Percentiles rank a stretch among this genome's conserved stretches.
Conservation (phyloP, 805 yeast genomes). For the Pichia nakasei region DNA sequence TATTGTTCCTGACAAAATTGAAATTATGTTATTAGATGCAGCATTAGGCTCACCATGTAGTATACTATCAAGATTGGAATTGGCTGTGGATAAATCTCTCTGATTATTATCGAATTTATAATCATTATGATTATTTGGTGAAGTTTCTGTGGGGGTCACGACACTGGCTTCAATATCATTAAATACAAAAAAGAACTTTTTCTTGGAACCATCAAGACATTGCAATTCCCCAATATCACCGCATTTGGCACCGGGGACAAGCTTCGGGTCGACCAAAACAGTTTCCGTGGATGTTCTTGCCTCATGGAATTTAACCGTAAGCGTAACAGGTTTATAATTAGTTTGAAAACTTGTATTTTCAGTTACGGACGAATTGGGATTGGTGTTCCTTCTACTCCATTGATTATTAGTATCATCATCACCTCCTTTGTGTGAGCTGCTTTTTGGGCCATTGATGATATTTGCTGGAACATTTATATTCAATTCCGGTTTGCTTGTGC, state of each 20-base stretch:
- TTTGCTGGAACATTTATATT: neutral
- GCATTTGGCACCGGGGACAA: slow-evolving; percentile 54
- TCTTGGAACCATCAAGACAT: slow-evolving; percentile 31
- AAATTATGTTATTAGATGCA: slow-evolving; percentile 31
- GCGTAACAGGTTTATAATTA: slow-evolving; percentile 28
- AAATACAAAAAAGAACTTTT: slow-evolving; percentile 37
- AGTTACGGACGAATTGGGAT: neutral
- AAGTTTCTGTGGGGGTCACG: slow-evolving; percentile 1
- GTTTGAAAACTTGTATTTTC: neutral
- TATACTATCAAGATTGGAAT: neutral
- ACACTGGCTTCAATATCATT: slow-evolving; percentile 15
- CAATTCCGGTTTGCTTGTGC: neutral
- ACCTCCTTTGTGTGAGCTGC: too few species aligned
- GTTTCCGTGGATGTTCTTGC: slow-evolving; percentile 45
- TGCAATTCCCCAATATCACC: slow-evolving; percentile 72
- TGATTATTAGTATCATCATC: too few species aligned
- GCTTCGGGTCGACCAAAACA: slow-evolving; percentile 51
- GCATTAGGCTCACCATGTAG: neutral
- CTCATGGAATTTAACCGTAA: slow-evolving; percentile 60
- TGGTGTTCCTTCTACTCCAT: neutral
- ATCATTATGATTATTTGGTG: slow-evolving; percentile 7
- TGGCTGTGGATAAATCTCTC: neutral
- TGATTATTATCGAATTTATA: neutral
- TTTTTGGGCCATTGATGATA: too few species aligned
- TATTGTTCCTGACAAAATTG: slow-evolving; percentile 52